Conservation (phyloP, 1,284 basidiomycete genomes). For the Cutaneotrichosporon mucoides region DNA sequence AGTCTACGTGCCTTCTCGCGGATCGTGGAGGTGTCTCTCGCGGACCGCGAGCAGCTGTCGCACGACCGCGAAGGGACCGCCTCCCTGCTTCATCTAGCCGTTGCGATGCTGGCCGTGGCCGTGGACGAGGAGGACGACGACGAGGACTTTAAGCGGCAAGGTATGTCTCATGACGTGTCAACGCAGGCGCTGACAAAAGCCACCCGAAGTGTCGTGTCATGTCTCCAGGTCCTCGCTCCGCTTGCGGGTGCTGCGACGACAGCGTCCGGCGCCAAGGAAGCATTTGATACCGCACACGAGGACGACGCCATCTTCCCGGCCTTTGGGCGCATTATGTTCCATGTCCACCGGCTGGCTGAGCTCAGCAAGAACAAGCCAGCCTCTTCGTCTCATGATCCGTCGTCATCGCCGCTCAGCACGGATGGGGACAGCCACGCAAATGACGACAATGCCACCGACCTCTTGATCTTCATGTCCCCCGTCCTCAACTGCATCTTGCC, state of each 20-base stretch:
- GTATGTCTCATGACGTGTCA: conserved; percentile 1
- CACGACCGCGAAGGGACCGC: neutral
- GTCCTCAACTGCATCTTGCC: neutral
- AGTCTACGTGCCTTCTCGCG: conserved; percentile 2
- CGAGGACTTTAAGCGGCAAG: neutral
- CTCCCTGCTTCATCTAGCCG: neutral
- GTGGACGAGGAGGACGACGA: conserved; percentile 7
- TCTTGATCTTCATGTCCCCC: neutral
- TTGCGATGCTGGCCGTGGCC: conserved; percentile 3
- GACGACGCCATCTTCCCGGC: neutral
- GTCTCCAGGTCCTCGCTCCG: conserved; percentile 7
- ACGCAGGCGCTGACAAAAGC: conserved; percentile 2
- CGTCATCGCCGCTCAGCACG: no score
- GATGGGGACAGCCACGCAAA: no score
- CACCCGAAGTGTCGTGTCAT: conserved; percentile 3
- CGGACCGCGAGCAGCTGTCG: neutral
- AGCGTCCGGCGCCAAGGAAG: neutral
- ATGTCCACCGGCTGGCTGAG: neutral
- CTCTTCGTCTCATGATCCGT: no score
- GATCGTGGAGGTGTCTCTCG: neutral
- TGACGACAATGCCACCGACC: neutral
- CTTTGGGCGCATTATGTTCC: conserved; percentile 1
- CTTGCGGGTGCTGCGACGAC: neutral
- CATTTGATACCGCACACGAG: neutral
- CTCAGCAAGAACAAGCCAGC: neutral